phyloP scores from a whole-genome alignment of 306 rosid genomes.

The Senna tora region DNA sequence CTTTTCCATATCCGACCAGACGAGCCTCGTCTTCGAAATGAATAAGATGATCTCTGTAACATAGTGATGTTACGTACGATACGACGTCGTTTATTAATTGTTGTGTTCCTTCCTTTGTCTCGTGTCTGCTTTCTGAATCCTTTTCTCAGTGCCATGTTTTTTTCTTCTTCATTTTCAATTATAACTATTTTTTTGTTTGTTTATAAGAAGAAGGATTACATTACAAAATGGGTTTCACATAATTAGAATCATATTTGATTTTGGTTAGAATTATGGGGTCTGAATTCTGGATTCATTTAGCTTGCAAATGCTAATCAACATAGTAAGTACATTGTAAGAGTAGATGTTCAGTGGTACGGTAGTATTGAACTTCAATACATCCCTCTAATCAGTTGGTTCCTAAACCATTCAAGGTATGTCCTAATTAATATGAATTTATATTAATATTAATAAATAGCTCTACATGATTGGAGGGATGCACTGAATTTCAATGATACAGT shows the following conservation, averaged over 20 bases:
- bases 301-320: slow-evolving; percentile 30
- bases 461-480: too few relatives aligned
- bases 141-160: background rate
- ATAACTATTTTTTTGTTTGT: slow-evolving; percentile 16
- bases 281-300: slow-evolving; percentile 21
- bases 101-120: background rate
- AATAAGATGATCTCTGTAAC: background rate
- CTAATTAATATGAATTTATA: too few relatives aligned
- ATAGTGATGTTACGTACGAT: background rate
- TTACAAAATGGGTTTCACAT: background rate
- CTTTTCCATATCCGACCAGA: background rate
- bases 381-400: too few relatives aligned
- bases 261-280: slow-evolving; percentile 23
- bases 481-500: too few relatives aligned
- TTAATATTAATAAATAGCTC: too few relatives aligned
- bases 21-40: slow-evolving; percentile 13
- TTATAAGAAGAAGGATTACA: background rate
- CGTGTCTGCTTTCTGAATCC: background rate
- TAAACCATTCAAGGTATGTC: too few relatives aligned
- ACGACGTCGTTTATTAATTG: too few relatives aligned
- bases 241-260: background rate
- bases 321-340: slow-evolving; percentile 42
- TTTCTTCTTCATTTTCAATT: slow-evolving; percentile 7
- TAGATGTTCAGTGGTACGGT: too few relatives aligned
- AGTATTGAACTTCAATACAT: too few relatives aligned